Evolutionary conservation across 192 early-diverging fungal species (phyloP), one percentile per base, ranked within the genome.

Genomic region (Entomortierella beljakovae): DNA sequence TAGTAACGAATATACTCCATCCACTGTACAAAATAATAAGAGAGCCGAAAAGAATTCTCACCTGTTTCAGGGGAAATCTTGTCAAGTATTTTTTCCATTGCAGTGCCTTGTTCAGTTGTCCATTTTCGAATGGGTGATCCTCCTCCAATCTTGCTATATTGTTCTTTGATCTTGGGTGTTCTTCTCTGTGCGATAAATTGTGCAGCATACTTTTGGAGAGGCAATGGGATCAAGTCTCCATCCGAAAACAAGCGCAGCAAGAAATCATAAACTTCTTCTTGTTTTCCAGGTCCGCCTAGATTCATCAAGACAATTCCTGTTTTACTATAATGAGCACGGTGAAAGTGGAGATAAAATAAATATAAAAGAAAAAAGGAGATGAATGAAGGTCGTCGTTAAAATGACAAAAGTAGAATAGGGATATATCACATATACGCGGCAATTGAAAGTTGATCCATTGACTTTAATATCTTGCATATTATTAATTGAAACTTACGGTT

Each of bases 121-220:
- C 97, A 99, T 58, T 85, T 85, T 49, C 89, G 81, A 71, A 99
- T 99, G 43, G 97, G 97, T 11, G 94, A 95, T 29, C 97, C 97
- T 18, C 96, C 97, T 34, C 97, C 97, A 67, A 99, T 99, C 65
- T 94, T 81, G 31, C 83, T 90, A 80, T 99, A 99, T 71, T 99
- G 95, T 23, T 94, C 91, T 60, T 88, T 85, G 79, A 99, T 94
- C 83, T 92, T 89, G 37, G 93, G 90, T 20, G 94, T 92, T 31
- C 97, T 89, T 59, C 94, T 83, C 64, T 85, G 90, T 28, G 95
- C 94, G 57, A 99, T 96, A 49, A 82, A 89, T 31, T 88, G 88
- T 0, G 94, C 93, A 0, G 90, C 59, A 13, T 82, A 68, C 16
- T 82, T 81, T 82, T 99, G 97, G 28, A 94, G 76, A 1, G 97